Percentiles rank a stretch among this genome's conserved stretches.
Conservation (phyloP, 2,329 filamentous ascomycete species). For the Colletotrichum scovillei region DNA sequence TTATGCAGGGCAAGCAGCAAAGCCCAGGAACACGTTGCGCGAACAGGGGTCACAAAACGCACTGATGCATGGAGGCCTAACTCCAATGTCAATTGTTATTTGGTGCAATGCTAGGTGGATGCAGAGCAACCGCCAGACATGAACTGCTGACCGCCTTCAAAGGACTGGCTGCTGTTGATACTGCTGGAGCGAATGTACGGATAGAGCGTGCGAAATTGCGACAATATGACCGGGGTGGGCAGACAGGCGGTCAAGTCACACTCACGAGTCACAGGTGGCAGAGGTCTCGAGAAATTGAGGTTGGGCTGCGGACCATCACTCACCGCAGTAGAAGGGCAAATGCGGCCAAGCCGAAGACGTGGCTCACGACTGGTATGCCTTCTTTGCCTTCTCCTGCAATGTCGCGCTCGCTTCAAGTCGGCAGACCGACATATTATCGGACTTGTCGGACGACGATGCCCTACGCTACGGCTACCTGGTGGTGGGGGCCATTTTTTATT, state of each 20-base stretch:
- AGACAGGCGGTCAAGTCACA: conserved; percentile 21
- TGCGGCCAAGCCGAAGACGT: conserved; percentile 32
- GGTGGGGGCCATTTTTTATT: not conserved
- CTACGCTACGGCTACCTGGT: not conserved
- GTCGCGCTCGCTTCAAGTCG: not conserved
- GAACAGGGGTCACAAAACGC: conserved; percentile 3
- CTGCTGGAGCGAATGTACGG: not conserved
- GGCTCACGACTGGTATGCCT: conserved; percentile 1
- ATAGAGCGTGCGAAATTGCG: not conserved
- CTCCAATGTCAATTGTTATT: not conserved
- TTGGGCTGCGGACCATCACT: conserved; percentile 13
- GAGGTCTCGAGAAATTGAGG: not conserved
- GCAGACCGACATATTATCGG: conserved; percentile 14
- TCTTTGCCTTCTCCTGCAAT: not conserved
- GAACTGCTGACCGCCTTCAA: not conserved
- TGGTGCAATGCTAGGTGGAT: not conserved
- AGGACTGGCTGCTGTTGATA: not conserved
- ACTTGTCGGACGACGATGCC: conserved; percentile 19
- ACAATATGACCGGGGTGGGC: not conserved
- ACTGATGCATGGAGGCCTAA: conserved; percentile 32
- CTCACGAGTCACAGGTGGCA: too few species aligned
- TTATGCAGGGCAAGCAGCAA: conserved; percentile 13
- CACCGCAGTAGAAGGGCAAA: conserved; percentile 19
- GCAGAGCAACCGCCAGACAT: not conserved
- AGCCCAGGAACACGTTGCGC: conserved; percentile 30